These are phyloP conservation scores for Kodamaea sp. DNA, from an alignment of 1,139 yeast genomes.

Conservation along the genomic window DNA sequence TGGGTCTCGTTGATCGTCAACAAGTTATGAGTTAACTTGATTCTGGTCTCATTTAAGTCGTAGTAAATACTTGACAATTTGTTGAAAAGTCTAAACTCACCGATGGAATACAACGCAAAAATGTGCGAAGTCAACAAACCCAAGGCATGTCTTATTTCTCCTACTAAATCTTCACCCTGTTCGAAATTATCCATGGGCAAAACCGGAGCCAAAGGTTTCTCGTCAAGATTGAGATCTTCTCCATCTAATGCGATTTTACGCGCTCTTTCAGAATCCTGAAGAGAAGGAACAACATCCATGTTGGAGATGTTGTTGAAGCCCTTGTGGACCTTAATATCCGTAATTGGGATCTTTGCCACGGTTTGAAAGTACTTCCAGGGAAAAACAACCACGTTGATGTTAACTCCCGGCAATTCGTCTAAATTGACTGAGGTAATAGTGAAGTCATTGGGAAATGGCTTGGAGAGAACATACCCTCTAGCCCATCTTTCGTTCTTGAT, in stretches of 20 bases:
- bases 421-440: constrained; percentile 60
- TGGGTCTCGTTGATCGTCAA: constrained; percentile 61
- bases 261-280: constrained; percentile 45
- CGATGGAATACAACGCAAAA: constrained; percentile 68
- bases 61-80: constrained; percentile 55
- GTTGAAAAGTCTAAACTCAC: constrained; percentile 62
- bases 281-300: constrained; percentile 42
- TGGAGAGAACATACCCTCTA: constrained; percentile 67
- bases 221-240: constrained; percentile 8
- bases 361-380: constrained; percentile 56
- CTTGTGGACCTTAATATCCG: constrained; percentile 23
- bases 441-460: constrained; percentile 71
- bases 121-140: constrained; percentile 62
- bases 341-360: constrained; percentile 34
- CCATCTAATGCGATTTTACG: constrained; percentile 34
- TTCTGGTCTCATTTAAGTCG: constrained; percentile 63
- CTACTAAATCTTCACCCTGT: constrained; percentile 45
- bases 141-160: constrained; percentile 60
- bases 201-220: constrained; percentile 42
- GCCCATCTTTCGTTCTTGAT: constrained; percentile 69
- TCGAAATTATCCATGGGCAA: constrained; percentile 50
- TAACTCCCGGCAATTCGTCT: constrained; percentile 61
- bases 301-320: constrained; percentile 37
- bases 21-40: constrained; percentile 56
- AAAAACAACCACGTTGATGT: constrained; percentile 54